Conservation (phyloP, 192 early-diverging fungal genomes). For the Backusella luteola region DNA sequence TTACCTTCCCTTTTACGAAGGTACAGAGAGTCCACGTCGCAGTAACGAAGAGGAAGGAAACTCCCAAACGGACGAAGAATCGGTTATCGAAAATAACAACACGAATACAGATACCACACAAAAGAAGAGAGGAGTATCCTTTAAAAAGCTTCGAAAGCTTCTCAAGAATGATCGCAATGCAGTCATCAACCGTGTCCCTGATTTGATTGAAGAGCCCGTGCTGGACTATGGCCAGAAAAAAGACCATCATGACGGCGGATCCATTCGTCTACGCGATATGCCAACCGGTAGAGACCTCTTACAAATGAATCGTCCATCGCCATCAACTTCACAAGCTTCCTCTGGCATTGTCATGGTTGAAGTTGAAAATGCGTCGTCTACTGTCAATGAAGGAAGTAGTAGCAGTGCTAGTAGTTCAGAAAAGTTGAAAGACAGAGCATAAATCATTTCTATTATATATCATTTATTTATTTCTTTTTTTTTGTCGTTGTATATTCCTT, state of each 20-base stretch:
- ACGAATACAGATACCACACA: not conserved
- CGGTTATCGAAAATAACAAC: not conserved
- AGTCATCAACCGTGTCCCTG: conserved; percentile 33
- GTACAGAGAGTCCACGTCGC: not conserved
- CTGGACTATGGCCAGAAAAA: conserved; percentile 21
- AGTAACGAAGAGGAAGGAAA: not conserved
- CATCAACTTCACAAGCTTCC: not conserved
- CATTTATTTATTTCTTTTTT: not conserved
- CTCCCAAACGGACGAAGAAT: not conserved
- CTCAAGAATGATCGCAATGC: not conserved
- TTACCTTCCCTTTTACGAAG: conserved; percentile 33
- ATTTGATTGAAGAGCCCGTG: conserved; percentile 29
- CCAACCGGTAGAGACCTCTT: conserved; percentile 24
- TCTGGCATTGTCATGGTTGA: not conserved
- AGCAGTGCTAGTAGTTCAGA: not conserved
- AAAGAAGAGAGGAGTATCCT: not conserved
- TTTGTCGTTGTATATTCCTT: conserved; percentile 2
- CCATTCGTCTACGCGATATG: not conserved
- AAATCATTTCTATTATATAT: not conserved
- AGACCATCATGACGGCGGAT: not conserved
- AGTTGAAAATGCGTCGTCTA: not conserved
- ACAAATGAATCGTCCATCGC: not conserved
- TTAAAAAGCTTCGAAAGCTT: conserved; percentile 2
- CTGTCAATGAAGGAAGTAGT: not conserved
- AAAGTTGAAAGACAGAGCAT: conserved; percentile 5